Evolutionary conservation across 345 rosid genomes (phyloP).

Genomic region (Citrus sp.): DNA sequence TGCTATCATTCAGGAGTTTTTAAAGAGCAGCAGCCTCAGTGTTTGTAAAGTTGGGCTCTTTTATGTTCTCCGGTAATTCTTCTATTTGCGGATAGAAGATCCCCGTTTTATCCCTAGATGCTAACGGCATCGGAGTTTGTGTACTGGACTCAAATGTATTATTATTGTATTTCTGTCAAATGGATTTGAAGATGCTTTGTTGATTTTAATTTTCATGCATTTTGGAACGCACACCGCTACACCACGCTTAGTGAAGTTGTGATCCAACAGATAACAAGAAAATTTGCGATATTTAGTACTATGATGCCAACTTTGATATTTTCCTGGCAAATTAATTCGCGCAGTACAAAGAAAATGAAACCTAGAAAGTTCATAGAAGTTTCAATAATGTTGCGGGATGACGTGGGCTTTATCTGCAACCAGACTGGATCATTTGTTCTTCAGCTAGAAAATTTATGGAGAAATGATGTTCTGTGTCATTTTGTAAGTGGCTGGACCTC

Average conservation of each 20-base stretch:
- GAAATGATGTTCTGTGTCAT: neutral
- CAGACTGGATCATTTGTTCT: neutral
- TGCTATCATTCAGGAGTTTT: constrained; percentile 16
- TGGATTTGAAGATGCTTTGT: neutral
- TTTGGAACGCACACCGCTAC: neutral
- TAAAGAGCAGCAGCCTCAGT: constrained; percentile 11
- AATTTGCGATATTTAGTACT: neutral
- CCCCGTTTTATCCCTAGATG: neutral
- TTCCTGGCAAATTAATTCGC: neutral
- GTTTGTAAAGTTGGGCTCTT: constrained; percentile 9
- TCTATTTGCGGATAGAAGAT: neutral
- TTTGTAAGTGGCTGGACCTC: neutral
- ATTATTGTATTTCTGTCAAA: neutral
- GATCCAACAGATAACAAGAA: neutral
- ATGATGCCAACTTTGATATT: neutral
- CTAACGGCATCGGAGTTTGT: neutral
- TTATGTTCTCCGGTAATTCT: neutral
- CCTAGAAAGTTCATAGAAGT: neutral
- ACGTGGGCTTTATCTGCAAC: too few species aligned
- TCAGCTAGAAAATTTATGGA: neutral
- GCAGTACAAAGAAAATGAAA: too few species aligned
- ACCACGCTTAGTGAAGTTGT: neutral
- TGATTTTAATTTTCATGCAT: neutral
- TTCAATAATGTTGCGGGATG: constrained; percentile 8
- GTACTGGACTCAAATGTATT: neutral